These are phyloP conservation scores for Pestalotiopsis sp. DNA, from an alignment of 2,329 filamentous ascomycete genomes.

Conservation along the genomic window DNA sequence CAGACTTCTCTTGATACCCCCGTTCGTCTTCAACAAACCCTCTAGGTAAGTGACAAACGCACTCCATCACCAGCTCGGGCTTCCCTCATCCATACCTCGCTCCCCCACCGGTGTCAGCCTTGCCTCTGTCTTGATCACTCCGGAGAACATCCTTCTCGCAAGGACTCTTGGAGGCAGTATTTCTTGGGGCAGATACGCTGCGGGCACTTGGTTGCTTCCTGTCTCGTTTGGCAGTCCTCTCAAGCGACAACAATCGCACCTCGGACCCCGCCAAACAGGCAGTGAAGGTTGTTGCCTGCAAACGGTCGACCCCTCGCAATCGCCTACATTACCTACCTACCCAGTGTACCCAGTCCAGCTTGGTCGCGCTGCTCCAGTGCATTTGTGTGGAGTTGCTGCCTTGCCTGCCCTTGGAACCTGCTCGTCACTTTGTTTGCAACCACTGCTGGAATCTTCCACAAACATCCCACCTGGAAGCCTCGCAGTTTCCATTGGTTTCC, in stretches of 20 bases:
- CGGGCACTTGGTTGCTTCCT: not conserved
- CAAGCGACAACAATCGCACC: not conserved
- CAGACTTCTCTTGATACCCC: conserved; percentile 11
- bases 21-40: conserved; percentile 13
- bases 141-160: not conserved
- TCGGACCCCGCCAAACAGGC: not conserved
- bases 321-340: too few species aligned
- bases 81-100: not conserved
- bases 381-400: not conserved
- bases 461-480: not conserved
- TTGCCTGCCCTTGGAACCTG: not conserved
- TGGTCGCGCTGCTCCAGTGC: not conserved
- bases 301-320: too few species aligned
- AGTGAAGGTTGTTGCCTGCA: too few species aligned
- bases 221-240: not conserved
- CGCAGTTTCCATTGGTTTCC: not conserved
- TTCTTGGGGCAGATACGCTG: not conserved
- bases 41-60: conserved; percentile 12
- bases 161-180: not conserved
- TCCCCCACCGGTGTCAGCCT: conserved; percentile 11
- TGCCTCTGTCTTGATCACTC: not conserved
- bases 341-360: too few species aligned
- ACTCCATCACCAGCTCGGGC: not conserved
- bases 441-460: conserved; percentile 2
- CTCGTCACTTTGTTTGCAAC: not conserved